A percentile compares a stretch with the other conserved stretches of the same genome.
These are phyloP conservation scores for Glutinoglossum americanum DNA, from an alignment of 495 filamentous ascomycete genomes.

Conservation along the genomic window DNA sequence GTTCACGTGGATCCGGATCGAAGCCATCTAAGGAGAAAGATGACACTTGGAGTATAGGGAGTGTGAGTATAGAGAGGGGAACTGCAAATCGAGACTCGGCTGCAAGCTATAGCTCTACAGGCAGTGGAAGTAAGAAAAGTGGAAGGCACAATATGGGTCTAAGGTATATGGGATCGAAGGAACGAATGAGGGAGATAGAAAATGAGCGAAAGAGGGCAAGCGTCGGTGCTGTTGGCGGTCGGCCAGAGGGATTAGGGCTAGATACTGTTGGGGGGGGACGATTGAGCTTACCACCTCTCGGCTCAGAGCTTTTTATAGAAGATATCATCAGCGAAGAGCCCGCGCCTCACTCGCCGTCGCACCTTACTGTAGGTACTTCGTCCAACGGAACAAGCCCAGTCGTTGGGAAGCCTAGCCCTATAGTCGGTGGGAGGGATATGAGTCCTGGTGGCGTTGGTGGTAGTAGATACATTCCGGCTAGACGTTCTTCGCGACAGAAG, in stretches of 20 bases:
- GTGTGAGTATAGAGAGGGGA: background rate
- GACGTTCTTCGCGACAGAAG: background rate
- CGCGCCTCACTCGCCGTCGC: background rate
- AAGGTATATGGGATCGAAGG: conserved; percentile 39
- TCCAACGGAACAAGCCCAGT: background rate
- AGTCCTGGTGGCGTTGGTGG: conserved; percentile 1
- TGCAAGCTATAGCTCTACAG: conserved; percentile 1
- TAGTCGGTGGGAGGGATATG: background rate
- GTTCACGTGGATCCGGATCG: background rate
- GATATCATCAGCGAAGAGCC: background rate
- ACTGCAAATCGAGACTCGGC: background rate
- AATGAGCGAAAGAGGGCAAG: conserved; percentile 27
- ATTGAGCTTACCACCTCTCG: background rate
- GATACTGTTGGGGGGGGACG: background rate
- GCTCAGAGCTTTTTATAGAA: background rate
- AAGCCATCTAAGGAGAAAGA: background rate
- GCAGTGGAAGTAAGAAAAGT: conserved; percentile 30
- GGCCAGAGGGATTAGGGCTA: conserved; percentile 1
- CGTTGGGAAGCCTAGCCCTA: background rate
- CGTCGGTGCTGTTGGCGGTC: conserved; percentile 16
- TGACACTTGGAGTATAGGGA: background rate
- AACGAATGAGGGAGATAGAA: conserved; percentile 30
- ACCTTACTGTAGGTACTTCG: background rate
- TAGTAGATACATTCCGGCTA: background rate
- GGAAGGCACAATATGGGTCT: conserved; percentile 27